Conservation (phyloP, 2,329 filamentous ascomycete species). For the Claviceps spartinae region DNA sequence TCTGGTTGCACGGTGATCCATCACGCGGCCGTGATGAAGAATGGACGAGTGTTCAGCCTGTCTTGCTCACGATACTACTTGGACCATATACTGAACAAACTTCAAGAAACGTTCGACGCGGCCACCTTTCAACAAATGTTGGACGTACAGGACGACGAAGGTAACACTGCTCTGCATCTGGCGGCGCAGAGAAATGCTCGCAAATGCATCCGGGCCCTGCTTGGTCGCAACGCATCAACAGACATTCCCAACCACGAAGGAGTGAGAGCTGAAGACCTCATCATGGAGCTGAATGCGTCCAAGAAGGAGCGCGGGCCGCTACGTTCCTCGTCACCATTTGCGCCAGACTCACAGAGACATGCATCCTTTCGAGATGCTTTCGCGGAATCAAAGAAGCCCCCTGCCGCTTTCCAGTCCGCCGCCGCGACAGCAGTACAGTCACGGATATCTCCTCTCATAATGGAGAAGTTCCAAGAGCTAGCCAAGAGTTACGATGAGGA, state of each 20-base stretch:
- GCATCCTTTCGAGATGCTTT: slow-evolving; percentile 39
- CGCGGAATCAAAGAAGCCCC: slow-evolving; percentile 28
- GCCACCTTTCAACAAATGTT: slow-evolving; percentile 66
- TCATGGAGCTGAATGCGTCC: slow-evolving; percentile 59
- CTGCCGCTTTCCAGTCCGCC: slow-evolving; percentile 39
- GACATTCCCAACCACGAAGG: slow-evolving; percentile 73
- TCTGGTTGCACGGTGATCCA: slow-evolving; percentile 83
- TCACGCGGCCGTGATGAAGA: slow-evolving; percentile 81
- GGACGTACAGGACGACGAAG: slow-evolving; percentile 70
- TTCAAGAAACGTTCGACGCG: slow-evolving; percentile 64
- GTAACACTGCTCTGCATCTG: slow-evolving; percentile 71
- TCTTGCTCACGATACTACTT: slow-evolving; percentile 87
- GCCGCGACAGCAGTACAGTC: slow-evolving; percentile 57
- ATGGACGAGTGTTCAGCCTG: slow-evolving; percentile 67
- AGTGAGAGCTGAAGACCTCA: slow-evolving; percentile 72
- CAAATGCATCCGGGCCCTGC: slow-evolving; percentile 71
- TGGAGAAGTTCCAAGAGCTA: slow-evolving; percentile 60
- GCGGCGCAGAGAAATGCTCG: slow-evolving; percentile 72
- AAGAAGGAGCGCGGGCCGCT: slow-evolving; percentile 55
- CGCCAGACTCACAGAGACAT: slow-evolving; percentile 44
- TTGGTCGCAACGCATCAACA: slow-evolving; percentile 68
- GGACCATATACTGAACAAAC: slow-evolving; percentile 76
- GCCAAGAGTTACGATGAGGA: slow-evolving; percentile 62
- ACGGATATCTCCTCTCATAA: slow-evolving; percentile 54
- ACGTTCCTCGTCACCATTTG: slow-evolving; percentile 63